Evolutionary conservation across 176 grass and related monocot genomes (phyloP), one percentile per base, ranked within the genome.

Genomic region (Panicum miliaceum): DNA sequence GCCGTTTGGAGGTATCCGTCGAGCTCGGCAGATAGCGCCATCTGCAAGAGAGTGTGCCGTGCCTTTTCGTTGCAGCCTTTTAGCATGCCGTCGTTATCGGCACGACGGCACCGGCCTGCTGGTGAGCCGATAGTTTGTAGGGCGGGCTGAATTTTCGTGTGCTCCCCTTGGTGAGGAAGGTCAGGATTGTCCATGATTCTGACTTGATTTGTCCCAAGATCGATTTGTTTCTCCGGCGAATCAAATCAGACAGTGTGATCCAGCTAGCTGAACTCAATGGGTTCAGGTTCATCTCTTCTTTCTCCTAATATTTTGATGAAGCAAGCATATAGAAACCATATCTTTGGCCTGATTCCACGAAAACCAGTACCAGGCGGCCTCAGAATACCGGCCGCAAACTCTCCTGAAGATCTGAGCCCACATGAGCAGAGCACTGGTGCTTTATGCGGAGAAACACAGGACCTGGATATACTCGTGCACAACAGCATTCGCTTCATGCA

Each of bases 21-120:
- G 12, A 43, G 32, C 45, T 26, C 22, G 65, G 1, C n/a, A 51
- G 65, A 68, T 71, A 85, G 84, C 42, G 59, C 76, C 76, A 34
- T 51, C 16, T 13, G 35, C 68, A 65, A 66, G 46, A 81, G 81
- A 74, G 43, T 40, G 3, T 56, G 18, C 12, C 4, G 18, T 34
- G 23, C 76, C 42, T 79, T 72, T 79, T n/a, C 8, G 22, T 5
- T 18, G 81, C 81, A 20, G 12, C 29, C 26, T 59, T 46, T 26
- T n/a, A n/a, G n/a, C n/a, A n/a, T 57, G 19, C 52, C 7, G 53
- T 78, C 52, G 27, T 50, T 71, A 26, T 71, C 40, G 80, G 26
- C 54, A 8, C n/a, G n/a, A n/a, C n/a, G n/a, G n/a, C n/a, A 82
- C 68, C 42, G 25, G 41, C 68, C 40, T 46, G 68, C 40, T 25